Conservation (phyloP, 306 rosid genomes). For the Prunus mira region DNA sequence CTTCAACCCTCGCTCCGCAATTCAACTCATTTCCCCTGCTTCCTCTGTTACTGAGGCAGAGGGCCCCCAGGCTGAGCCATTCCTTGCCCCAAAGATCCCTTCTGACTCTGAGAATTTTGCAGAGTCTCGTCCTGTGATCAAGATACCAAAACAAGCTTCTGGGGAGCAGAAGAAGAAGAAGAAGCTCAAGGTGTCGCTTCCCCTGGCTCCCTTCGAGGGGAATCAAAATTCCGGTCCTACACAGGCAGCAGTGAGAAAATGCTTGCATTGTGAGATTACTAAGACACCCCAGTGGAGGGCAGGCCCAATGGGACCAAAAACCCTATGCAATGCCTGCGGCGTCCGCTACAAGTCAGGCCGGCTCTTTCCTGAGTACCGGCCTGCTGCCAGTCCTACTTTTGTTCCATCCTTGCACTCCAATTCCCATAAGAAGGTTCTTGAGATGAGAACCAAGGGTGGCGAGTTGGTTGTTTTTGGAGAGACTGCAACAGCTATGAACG, state of each 20-base stretch:
- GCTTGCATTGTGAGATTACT: conserved; percentile 94
- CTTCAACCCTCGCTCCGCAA: conserved; percentile 71
- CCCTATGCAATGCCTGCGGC: conserved; percentile 95
- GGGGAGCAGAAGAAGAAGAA: conserved; percentile 42
- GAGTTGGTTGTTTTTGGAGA: conserved; percentile 19
- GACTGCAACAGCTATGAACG: conserved; percentile 14
- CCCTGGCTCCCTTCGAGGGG: conserved; percentile 38
- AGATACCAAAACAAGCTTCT: conserved; percentile 21
- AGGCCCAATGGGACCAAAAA: conserved; percentile 96
- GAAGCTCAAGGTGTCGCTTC: conserved; percentile 46
- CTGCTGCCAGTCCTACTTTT: conserved; percentile 95
- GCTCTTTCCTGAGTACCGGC: conserved; percentile 93
- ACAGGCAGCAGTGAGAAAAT: conserved; percentile 72
- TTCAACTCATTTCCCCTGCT: conserved; percentile 78
- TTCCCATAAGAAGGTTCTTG: conserved; percentile 91
- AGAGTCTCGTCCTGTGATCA: conserved; percentile 54
- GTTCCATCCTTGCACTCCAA: conserved; percentile 82
- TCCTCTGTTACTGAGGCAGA: conserved; percentile 62
- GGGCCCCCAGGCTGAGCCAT: conserved; percentile 20
- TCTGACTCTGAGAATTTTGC: conserved; percentile 69
- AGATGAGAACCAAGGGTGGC: conserved; percentile 64
- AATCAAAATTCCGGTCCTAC: conserved; percentile 29
- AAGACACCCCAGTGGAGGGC: conserved; percentile 99
- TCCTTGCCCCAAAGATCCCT: conserved; percentile 31
- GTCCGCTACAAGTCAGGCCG: conserved; percentile 91